A percentile compares a stretch with the other conserved stretches of the same genome.
Conservation (phyloP, 495 filamentous ascomycete species). For the Aspergillus avenaceus region DNA sequence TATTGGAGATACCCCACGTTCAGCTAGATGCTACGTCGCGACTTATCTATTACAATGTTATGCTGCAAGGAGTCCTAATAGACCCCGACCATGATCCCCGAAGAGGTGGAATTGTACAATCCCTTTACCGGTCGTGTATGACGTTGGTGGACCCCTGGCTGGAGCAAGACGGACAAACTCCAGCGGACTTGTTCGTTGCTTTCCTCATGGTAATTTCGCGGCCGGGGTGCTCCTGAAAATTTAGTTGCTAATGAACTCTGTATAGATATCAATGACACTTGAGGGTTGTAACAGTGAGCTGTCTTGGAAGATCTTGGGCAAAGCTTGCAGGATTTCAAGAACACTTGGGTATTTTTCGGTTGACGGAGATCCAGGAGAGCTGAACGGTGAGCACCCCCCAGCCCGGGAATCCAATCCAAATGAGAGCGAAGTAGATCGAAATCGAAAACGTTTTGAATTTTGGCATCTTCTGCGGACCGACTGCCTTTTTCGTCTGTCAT, state of each 20-base stretch:
- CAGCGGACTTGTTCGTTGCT: conserved; percentile 9
- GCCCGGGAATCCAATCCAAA: not conserved
- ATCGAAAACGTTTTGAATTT: conserved; percentile 22
- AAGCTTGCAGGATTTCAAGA: conserved; percentile 9
- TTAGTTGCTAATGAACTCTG: conserved; percentile 2
- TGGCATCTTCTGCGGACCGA: conserved; percentile 19
- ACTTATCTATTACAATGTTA: conserved; percentile 16
- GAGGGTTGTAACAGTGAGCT: conserved; percentile 16
- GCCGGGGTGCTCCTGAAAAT: no score
- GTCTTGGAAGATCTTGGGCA: conserved; percentile 10
- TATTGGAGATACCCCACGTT: conserved; percentile 20
- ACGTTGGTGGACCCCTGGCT: conserved; percentile 7
- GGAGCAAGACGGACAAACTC: conserved; percentile 6
- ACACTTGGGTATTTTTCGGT: conserved; percentile 17
- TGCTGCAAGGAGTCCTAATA: conserved; percentile 12
- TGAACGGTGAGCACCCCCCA: not conserved
- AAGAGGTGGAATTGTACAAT: conserved; percentile 2
- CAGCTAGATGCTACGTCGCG: conserved; percentile 12
- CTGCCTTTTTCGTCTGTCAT: conserved; percentile 16
- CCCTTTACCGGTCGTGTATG: conserved; percentile 6
- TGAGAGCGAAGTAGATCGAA: conserved; percentile 9
- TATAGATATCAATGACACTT: conserved; percentile 13
- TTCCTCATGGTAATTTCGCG: conserved; percentile 8
- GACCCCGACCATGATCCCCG: not conserved
- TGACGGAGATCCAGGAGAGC: conserved; percentile 3